A percentile compares a stretch with the other conserved stretches of the same genome.
Conservation (phyloP, 2,329 filamentous ascomycete species). For the Ceratocystis variospora region DNA sequence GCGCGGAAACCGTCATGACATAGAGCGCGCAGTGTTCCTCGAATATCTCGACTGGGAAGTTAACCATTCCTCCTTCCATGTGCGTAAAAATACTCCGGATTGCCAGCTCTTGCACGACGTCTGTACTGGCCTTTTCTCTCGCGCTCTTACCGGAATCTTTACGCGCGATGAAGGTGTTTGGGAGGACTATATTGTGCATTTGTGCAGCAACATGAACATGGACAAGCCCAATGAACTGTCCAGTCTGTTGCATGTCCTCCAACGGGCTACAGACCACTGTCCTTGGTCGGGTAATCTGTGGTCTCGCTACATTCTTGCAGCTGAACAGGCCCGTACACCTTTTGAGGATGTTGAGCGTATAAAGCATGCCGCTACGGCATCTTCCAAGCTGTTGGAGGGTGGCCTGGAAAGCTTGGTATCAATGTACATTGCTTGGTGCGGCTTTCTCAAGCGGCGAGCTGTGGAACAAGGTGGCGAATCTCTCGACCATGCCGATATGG, state of each 20-base stretch:
- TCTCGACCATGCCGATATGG: conserved; percentile 77
- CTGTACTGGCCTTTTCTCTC: conserved; percentile 57
- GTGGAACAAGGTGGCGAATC: conserved; percentile 65
- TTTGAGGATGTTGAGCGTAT: conserved; percentile 76
- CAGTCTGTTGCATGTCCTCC: conserved; percentile 53
- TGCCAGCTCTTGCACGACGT: conserved; percentile 35
- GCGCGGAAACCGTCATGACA: conserved; percentile 41
- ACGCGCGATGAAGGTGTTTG: conserved; percentile 62
- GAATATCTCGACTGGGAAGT: conserved; percentile 83
- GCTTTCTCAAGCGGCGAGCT: conserved; percentile 74
- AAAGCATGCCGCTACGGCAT: conserved; percentile 83
- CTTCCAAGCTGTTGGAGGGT: conserved; percentile 67
- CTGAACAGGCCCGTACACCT: conserved; percentile 61
- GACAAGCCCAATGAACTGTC: conserved; percentile 21
- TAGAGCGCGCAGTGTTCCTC: conserved; percentile 37
- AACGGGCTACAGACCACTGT: conserved; percentile 76
- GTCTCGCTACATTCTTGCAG: conserved; percentile 75
- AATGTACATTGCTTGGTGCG: conserved; percentile 89
- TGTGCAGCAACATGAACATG: conserved; percentile 33
- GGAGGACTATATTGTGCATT: conserved; percentile 70
- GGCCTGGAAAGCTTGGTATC: conserved; percentile 81
- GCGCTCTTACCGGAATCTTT: conserved; percentile 57
- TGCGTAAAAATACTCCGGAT: conserved; percentile 31
- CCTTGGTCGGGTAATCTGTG: conserved; percentile 86
- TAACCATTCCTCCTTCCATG: conserved; percentile 38